Evolutionary conservation across 1,139 yeast genomes (phyloP), one percentile per base, ranked within the genome.

Genomic region (Nakaseomyces bracarensis): DNA sequence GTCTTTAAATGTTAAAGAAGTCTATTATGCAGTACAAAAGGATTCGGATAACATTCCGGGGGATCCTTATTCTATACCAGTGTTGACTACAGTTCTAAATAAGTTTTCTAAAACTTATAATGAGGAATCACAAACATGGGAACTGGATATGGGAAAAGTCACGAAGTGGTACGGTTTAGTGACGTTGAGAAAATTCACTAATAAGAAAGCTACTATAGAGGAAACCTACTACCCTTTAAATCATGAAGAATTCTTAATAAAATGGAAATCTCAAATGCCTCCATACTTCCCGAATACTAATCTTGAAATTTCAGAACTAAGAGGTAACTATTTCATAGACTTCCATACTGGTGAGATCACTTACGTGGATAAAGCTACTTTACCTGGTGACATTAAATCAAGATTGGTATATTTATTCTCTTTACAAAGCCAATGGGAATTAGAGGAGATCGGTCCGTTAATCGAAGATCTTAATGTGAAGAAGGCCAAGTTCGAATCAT

Each of bases 361-460:
- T 29, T 81, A 72, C 49, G 61, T 87, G 16, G 69, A 81, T 21
- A 67, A 64, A 11, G 54, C 55, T 0, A 49, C 64, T 1, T 64
- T 87, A 23, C 72, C 85, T 1, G 43, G 46, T 4, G 81, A 81
- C 41, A 64, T 81, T 0, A 65, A 65, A 15, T 62, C 63, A 3
- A 63, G 96, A 43, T 71, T 89, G 53, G 70, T 70, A 39, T 73
- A 75, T 50, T 65, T 91, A 39, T 80, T 91, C 55, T 64, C 67
- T 31, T 54, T 79, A 36, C 80, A 78, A 50, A 57, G 70, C 1
- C 69, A 68, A 26, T 91, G 97, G 97, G 77, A 71, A 5, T 62
- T 81, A 40, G 73, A 72, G 0, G 96, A 87, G 39, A 72, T 91
- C 21, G 66, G 68, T 18, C 95, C 96, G 1, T 84, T 75, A 52